phyloP scores from a whole-genome alignment of 139 green algal genomes.

The Chlamydomonas sphaeroides region DNA sequence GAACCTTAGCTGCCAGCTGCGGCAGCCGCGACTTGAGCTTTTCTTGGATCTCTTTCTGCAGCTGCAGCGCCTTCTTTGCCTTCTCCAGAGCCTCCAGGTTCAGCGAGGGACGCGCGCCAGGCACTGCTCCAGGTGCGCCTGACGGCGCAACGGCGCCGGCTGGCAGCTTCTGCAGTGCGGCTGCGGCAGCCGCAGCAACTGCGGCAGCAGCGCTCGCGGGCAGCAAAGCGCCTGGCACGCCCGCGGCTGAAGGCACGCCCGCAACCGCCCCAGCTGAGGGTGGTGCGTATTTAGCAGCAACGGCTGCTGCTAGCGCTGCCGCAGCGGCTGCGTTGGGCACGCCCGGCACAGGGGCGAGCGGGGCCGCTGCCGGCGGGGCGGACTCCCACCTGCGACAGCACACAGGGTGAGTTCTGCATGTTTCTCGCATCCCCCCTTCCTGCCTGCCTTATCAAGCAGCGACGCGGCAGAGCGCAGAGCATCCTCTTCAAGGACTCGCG shows the following conservation, averaged over 20 bases:
- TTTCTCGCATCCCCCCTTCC: too few relatives aligned
- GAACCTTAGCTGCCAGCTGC: too few relatives aligned
- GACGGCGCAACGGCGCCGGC: background rate
- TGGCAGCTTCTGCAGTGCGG: conserved; percentile 15
- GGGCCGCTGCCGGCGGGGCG: background rate
- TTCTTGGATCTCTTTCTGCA: conserved; percentile 66
- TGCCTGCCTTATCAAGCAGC: too few relatives aligned
- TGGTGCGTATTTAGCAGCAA: conserved; percentile 20
- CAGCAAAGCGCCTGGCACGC: too few relatives aligned
- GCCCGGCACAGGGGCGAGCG: background rate
- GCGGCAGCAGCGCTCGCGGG: conserved; percentile 1
- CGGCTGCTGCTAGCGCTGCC: conserved; percentile 4
- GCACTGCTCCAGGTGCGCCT: background rate
- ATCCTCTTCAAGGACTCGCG: too few relatives aligned
- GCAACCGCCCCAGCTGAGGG: background rate
- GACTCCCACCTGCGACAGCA: conserved; percentile 37
- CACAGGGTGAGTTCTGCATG: too few relatives aligned
- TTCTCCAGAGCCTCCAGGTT: conserved; percentile 56
- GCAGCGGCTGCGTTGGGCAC: background rate
- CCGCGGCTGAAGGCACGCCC: background rate
- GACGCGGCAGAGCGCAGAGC: too few relatives aligned
- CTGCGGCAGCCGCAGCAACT: conserved; percentile 7
- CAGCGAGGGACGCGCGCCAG: background rate
- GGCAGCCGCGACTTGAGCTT: conserved; percentile 61
- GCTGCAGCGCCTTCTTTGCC: conserved; percentile 64